phyloP scores from a whole-genome alignment of 805 yeast species.

The Candida mattraensis region DNA sequence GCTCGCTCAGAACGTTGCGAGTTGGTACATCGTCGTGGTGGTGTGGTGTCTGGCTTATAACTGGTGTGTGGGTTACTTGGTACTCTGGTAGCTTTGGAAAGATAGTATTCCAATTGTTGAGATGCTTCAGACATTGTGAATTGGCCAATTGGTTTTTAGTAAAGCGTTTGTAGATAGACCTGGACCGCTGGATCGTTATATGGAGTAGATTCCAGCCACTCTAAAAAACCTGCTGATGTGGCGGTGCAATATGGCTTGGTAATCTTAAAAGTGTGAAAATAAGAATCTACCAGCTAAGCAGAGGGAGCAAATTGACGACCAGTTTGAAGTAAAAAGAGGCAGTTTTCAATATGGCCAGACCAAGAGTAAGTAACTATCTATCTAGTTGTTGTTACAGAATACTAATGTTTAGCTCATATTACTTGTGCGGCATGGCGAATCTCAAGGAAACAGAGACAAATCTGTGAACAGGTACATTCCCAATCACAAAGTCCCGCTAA shows the following conservation, averaged over 20 bases:
- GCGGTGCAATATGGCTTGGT: too few relatives aligned
- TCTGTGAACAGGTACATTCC: conserved; percentile 74
- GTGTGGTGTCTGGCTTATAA: too few relatives aligned
- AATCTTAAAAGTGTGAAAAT: too few relatives aligned
- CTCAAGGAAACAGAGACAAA: conserved; percentile 87
- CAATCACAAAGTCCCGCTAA: conserved; percentile 76
- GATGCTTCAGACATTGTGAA: conserved; percentile 2
- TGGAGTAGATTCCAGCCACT: too few relatives aligned
- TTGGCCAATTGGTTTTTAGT: too few relatives aligned
- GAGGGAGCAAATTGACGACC: too few relatives aligned
- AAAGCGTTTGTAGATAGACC: too few relatives aligned
- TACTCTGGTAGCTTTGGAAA: conserved; percentile 9
- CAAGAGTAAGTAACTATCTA: conserved; percentile 37
- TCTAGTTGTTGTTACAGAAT: conserved; percentile 14
- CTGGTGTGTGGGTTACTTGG: conserved; percentile 11
- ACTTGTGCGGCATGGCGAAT: conserved; percentile 88
- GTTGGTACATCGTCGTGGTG: too few relatives aligned
- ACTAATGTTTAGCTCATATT: conserved; percentile 61
- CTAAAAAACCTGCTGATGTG: too few relatives aligned
- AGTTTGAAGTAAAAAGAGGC: neutral
- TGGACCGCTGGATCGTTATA: too few relatives aligned
- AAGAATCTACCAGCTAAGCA: too few relatives aligned
- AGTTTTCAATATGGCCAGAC: conserved; percentile 39
- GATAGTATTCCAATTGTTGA: conserved; percentile 6
- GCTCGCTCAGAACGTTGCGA: too few relatives aligned